Evolutionary conservation across 2,329 filamentous ascomycete genomes (phyloP), one percentile per base, ranked within the genome.

Genomic region (Madurella mycetomatis): DNA sequence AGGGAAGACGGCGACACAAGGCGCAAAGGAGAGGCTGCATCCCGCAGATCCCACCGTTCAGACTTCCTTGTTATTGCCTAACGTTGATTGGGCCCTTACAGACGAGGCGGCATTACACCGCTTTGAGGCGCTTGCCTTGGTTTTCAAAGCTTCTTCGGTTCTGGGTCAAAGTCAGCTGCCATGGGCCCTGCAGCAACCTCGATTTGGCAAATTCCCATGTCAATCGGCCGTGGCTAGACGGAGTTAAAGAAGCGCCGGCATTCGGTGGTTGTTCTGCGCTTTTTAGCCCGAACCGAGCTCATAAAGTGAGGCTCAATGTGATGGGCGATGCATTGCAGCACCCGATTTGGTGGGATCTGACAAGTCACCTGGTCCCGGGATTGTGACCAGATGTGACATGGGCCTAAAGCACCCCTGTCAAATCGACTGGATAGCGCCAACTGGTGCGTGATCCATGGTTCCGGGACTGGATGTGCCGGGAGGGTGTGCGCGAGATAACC

Each of bases 381-480:
- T 42, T 12, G 41, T 42, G 16, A 42, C 5, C 7, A 7, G 17
- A 42, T 3, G 13, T 5, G 41, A 19, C 41, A 42, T 12, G 41
- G 41, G 41, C 2, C 17, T 5, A 13, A n/a, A n/a, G n/a, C 11
- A 43, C 30, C 41, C 40, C 39, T 50, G 48, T 50, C 41, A 16
- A 9, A 31, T 43, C 39, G 40, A 42, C 18, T 18, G 50, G 46
- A 41, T 40, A 19, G 39, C 47, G 30, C 39, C 47, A 41, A n/a
- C 39, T 19, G 42, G 9, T 41, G 31, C 44, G 43, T 44, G 50
- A 48, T 53, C 51, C 51, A 44, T 53, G 44, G 51, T 43, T 48
- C 45, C 30, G 51, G 51, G 51, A 53, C 31, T 47, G 25, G 25
- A 25, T 25, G 3, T 25, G 25, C 25, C 25, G 25, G 25, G 25